phyloP scores from a whole-genome alignment of 1,139 yeast genomes.

The Kodamaea suecica region DNA sequence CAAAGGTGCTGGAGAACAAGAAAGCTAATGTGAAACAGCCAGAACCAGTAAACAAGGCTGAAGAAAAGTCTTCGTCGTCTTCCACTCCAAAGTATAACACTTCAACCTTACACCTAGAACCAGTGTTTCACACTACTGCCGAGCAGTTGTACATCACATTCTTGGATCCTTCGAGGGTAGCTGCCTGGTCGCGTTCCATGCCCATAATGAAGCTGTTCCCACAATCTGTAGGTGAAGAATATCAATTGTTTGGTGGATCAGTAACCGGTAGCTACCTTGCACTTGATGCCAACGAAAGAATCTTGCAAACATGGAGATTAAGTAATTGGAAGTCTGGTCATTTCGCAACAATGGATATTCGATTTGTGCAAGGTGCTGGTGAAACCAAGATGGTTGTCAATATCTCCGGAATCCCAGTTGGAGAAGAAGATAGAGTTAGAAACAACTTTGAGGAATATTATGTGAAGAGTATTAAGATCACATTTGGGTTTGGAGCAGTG shows the following conservation, averaged over 20 bases:
- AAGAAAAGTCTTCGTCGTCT: slow-evolving; percentile 11
- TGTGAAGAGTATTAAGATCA: slow-evolving; percentile 78
- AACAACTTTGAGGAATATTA: slow-evolving; percentile 86
- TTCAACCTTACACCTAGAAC: slow-evolving; percentile 71
- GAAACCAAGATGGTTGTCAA: slow-evolving; percentile 80
- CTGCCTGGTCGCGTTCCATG: slow-evolving; percentile 85
- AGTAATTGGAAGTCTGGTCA: slow-evolving; percentile 86
- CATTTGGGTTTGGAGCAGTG: slow-evolving; percentile 93
- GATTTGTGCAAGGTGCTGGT: slow-evolving; percentile 68
- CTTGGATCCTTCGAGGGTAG: slow-evolving; percentile 69
- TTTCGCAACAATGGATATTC: slow-evolving; percentile 64
- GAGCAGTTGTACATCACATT: slow-evolving; percentile 78
- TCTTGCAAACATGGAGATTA: slow-evolving; percentile 82
- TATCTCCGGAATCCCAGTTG: slow-evolving; percentile 91
- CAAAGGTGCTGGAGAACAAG: slow-evolving; percentile 3
- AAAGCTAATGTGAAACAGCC: background rate
- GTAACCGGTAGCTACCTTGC: slow-evolving; percentile 66
- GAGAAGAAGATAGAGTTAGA: slow-evolving; percentile 90
- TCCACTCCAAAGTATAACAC: slow-evolving; percentile 68
- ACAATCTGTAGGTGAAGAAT: slow-evolving; percentile 60
- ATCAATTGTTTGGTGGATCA: slow-evolving; percentile 84
- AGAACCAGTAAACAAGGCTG: slow-evolving; percentile 13
- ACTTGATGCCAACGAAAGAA: slow-evolving; percentile 54
- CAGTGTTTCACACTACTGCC: slow-evolving; percentile 83
- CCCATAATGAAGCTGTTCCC: slow-evolving; percentile 54